Evolutionary conservation across 768 basidiomycete genomes (phyloP).

Genomic region (Naematelia encephala): DNA sequence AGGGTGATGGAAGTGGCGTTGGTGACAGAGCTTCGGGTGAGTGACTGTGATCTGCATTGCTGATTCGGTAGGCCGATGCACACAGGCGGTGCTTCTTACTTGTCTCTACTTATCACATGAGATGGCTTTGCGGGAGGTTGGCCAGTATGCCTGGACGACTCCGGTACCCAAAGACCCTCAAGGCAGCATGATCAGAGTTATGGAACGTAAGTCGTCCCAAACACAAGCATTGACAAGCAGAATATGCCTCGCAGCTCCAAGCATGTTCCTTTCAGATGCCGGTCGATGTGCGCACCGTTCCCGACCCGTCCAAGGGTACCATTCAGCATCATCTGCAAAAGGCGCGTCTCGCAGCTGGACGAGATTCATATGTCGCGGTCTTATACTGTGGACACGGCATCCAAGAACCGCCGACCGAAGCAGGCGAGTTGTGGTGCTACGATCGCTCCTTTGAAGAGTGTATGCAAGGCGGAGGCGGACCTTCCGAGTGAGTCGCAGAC

Average conservation of each 20-base stretch:
- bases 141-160: slow-evolving; percentile 35
- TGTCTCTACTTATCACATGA: slow-evolving; percentile 43
- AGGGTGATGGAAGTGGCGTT: slow-evolving; percentile 1
- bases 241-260: slow-evolving; percentile 6
- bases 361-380: slow-evolving; percentile 34
- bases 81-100: slow-evolving; percentile 38
- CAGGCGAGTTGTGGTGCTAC: slow-evolving; percentile 46
- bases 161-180: slow-evolving; percentile 33
- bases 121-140: slow-evolving; percentile 35
- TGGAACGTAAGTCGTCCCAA: slow-evolving; percentile 37
- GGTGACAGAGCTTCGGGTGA: background rate
- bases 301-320: slow-evolving; percentile 36
- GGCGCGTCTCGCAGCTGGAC: slow-evolving; percentile 35
- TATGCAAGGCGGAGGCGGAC: slow-evolving; percentile 26
- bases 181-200: slow-evolving; percentile 39
- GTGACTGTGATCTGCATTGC: background rate
- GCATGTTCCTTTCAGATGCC: background rate
- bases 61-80: slow-evolving; percentile 17
- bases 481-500: slow-evolving; percentile 31
- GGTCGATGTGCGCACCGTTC: slow-evolving; percentile 4
- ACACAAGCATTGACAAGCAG: slow-evolving; percentile 11
- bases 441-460: slow-evolving; percentile 41
- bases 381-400: slow-evolving; percentile 43
- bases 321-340: slow-evolving; percentile 39
- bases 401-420: slow-evolving; percentile 45